Evolutionary conservation across 257 asterid genomes (phyloP), one percentile per base, ranked within the genome.

Genomic region (Gentiana macrophylla): DNA sequence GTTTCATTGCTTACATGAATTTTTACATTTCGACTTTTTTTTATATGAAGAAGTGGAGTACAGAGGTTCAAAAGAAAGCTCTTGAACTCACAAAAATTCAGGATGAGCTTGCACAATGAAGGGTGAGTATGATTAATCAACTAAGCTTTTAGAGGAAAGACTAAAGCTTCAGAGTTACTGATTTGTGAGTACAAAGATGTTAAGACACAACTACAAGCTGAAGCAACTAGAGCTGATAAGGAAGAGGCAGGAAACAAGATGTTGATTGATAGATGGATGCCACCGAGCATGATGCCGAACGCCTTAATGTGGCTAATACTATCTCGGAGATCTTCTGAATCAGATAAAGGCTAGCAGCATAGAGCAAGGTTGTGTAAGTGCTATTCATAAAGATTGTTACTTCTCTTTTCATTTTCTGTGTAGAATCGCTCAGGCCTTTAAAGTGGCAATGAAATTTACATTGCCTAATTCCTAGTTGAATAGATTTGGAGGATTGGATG

Each of bases 21-120:
- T n/a, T n/a, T n/a, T n/a, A n/a, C n/a, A n/a, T n/a, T n/a, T n/a
- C n/a, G n/a, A n/a, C n/a, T n/a, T n/a, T n/a, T n/a, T n/a, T n/a
- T n/a, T n/a, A n/a, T n/a, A n/a, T n/a, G 98, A 85, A 78, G 97
- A 87, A 68, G 87, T 97, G 12, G 98, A 91, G 67, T 69, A 84
- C 67, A 74, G 97, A 77, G 61, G 44, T 77, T 62, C 88, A 81
- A 71, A 95, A 85, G 81, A 84, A 85, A 70, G 98, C 87, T 69
- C 59, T 80, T 55, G 44, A 59, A 59, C 68, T 91, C 62, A 61
- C 74, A 43, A 75, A 83, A 60, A 73, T 87, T 73, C 85, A 91
- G 71, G 77, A 62, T 61, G 90, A 87, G 67, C 86, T 91, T 63
- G 64, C 46, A 61, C 79, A 83, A 74, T 60, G 90, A 72, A 84